Evolutionary conservation across 345 rosid species (phyloP).

Genomic region (Arabidopsis thaliana): TAIR10.1 NC_003070.9:5410001-5410500

Average conservation of each 20-base stretch:
- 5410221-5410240: conserved; percentile 3
- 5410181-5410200: conserved; percentile 20
- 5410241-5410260: neutral
- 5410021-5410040: neutral
- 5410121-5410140: no score
- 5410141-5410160: no score
- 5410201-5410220: conserved; percentile 20
- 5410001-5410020: neutral
- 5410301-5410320: neutral
- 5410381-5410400: neutral
- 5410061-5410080: conserved; percentile 1
- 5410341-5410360: neutral
- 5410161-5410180: neutral
- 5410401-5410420: neutral
- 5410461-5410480: no score
- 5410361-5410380: neutral
- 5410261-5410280: neutral
- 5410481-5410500: no score
- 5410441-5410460: neutral
- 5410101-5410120: no score
- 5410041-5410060: conserved; percentile 26
- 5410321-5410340: neutral
- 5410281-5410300: neutral
- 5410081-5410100: no score
- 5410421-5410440: neutral